Evolutionary conservation across 179 eudicot species (phyloP).

Genomic region (Drosera spatulata): DNA sequence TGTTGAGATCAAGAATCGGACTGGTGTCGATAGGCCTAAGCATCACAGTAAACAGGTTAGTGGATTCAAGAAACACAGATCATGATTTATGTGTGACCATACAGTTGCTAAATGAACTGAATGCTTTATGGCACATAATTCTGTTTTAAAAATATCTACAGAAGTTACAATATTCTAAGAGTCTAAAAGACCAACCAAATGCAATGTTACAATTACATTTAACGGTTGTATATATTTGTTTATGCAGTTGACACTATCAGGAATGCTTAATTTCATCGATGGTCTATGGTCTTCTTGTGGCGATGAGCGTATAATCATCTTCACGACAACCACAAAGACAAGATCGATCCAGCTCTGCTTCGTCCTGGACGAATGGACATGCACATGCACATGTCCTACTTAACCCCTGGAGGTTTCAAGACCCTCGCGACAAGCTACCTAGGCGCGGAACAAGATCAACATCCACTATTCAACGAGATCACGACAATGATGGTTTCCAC

Average conservation of each 20-base stretch:
- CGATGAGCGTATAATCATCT: constrained; percentile 27
- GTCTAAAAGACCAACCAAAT: no score
- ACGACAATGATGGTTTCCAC: constrained; percentile 6
- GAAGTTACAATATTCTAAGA: no score
- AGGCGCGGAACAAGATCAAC: constrained; percentile 2
- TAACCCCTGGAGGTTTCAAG: constrained; percentile 15
- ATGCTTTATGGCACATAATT: no score
- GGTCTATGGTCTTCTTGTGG: constrained; percentile 32
- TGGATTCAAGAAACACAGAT: no score
- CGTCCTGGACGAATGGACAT: constrained; percentile 39
- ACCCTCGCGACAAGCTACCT: constrained; percentile 22
- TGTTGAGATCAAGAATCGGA: constrained; percentile 15
- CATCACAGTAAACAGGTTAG: no score
- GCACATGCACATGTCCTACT: constrained; percentile 33
- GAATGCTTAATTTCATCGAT: constrained; percentile 24
- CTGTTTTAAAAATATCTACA: no score
- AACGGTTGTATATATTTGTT: no score
- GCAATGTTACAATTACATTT: no score
- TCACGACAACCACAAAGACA: constrained; percentile 36
- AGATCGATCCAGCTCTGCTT: constrained; percentile 27
- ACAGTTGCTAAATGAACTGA: no score
- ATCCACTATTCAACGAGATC: constrained; percentile 12
- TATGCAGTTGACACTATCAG: no score
- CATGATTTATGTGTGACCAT: no score
- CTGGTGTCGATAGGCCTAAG: not conserved